Conservation (phyloP, 2,329 filamentous ascomycete genomes). For the Colletotrichum scovillei region DNA sequence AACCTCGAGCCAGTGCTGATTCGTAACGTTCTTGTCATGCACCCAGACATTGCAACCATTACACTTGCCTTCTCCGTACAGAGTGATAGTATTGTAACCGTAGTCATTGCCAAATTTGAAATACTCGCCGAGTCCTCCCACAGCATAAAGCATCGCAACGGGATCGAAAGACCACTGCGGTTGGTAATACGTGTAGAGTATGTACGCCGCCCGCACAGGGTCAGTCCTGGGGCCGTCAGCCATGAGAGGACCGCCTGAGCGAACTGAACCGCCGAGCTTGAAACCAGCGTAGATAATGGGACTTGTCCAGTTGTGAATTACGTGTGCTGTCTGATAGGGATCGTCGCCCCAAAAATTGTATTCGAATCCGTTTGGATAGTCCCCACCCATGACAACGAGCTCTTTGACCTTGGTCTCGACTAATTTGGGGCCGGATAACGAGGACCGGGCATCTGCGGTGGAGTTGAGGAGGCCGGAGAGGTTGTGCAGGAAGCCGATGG, state of each 20-base stretch:
- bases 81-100: constrained; percentile 53
- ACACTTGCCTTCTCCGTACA: neutral
- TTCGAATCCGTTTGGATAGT: constrained; percentile 57
- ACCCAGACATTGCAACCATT: constrained; percentile 58
- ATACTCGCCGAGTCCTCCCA: constrained; percentile 46
- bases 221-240: constrained; percentile 44
- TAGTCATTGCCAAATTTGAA: constrained; percentile 50
- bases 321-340: constrained; percentile 50
- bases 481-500: constrained; percentile 58
- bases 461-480: constrained; percentile 60
- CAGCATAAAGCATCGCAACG: constrained; percentile 52
- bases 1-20: constrained; percentile 54
- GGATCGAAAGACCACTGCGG: constrained; percentile 54
- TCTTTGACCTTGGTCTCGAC: constrained; percentile 57
- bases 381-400: constrained; percentile 64
- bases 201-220: constrained; percentile 51
- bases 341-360: constrained; percentile 61
- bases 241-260: constrained; percentile 51
- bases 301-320: constrained; percentile 57
- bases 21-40: constrained; percentile 45
- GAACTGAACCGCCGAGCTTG: constrained; percentile 54
- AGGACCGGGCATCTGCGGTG: constrained; percentile 50
- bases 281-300: constrained; percentile 53
- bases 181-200: constrained; percentile 50
- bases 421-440: constrained; percentile 52